phyloP scores from a whole-genome alignment of 2,329 filamentous ascomycete genomes.

The Aspergillus pseudoviridinutans region DNA sequence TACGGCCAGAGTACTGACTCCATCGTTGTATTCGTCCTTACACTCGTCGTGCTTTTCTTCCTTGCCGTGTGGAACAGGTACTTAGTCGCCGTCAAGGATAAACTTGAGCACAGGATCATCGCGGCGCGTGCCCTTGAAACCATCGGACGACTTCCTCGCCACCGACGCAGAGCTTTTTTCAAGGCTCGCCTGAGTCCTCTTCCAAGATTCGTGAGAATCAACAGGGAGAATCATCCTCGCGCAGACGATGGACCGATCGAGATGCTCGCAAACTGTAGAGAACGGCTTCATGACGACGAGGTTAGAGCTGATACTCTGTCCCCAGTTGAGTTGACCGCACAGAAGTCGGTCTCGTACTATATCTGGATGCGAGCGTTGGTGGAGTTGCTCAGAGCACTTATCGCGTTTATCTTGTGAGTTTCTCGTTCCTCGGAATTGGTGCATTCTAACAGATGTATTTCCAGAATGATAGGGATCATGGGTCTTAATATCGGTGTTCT shows the following conservation, averaged over 20 bases:
- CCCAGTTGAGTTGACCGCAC: background rate
- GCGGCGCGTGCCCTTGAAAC: background rate
- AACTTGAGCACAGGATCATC: background rate
- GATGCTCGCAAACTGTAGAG: background rate
- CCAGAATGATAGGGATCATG: constrained; percentile 15
- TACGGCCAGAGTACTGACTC: constrained; percentile 8
- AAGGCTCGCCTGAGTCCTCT: constrained; percentile 7
- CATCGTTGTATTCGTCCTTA: constrained; percentile 4
- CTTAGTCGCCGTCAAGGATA: constrained; percentile 4
- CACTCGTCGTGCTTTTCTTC: constrained; percentile 4
- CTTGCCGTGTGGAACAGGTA: constrained; percentile 7
- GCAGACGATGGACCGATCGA: background rate
- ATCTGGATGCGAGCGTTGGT: constrained; percentile 4
- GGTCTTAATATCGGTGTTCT: constrained; percentile 11
- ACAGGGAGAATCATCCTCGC: background rate
- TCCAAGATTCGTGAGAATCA: constrained; percentile 1
- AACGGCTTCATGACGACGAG: no score
- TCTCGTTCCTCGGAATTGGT: background rate
- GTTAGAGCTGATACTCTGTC: background rate
- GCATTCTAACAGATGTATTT: background rate
- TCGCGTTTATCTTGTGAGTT: constrained; percentile 10
- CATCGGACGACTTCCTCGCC: background rate
- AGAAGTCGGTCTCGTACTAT: background rate
- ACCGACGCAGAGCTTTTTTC: background rate
- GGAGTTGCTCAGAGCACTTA: constrained; percentile 5